phyloP scores from a whole-genome alignment of 768 basidiomycete species.

The Calocybe gangraenosa region DNA sequence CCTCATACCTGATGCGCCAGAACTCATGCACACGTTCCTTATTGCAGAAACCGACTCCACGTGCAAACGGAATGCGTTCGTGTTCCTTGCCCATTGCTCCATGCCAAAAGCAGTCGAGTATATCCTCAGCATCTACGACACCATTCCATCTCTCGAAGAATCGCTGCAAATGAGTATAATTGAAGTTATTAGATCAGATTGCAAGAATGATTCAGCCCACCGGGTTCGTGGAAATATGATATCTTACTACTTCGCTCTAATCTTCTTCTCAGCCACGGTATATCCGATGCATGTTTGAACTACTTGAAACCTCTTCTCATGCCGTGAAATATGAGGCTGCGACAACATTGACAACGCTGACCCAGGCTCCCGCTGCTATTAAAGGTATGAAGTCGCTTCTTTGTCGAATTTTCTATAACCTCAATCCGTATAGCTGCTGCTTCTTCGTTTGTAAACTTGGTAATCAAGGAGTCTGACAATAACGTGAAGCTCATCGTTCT shows the following conservation, averaged over 20 bases:
- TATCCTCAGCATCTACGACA: slow-evolving; percentile 80
- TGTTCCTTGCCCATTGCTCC: slow-evolving; percentile 82
- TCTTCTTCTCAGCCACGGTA: slow-evolving; percentile 67
- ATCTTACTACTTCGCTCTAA: slow-evolving; percentile 7
- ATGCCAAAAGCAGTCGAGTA: slow-evolving; percentile 93
- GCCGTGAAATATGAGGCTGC: slow-evolving; percentile 98
- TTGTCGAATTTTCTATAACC: no score
- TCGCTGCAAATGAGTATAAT: slow-evolving; percentile 93
- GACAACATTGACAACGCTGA: slow-evolving; percentile 87
- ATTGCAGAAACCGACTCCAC: slow-evolving; percentile 94
- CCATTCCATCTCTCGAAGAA: slow-evolving; percentile 81
- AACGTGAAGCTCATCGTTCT: slow-evolving; percentile 98
- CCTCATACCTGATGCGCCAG: slow-evolving; percentile 94
- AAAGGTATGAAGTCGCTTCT: slow-evolving; percentile 56
- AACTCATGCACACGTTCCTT: slow-evolving; percentile 94
- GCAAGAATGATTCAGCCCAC: slow-evolving; percentile 78
- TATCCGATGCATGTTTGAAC: slow-evolving; percentile 90
- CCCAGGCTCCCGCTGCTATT: slow-evolving; percentile 92
- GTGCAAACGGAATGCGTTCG: slow-evolving; percentile 96
- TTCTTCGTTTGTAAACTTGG: slow-evolving; percentile 80
- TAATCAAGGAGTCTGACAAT: slow-evolving; percentile 96
- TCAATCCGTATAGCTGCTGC: slow-evolving; percentile 66
- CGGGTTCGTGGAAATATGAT: slow-evolving; percentile 59
- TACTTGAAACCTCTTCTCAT: slow-evolving; percentile 84
- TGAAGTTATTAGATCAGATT: slow-evolving; percentile 89